These are phyloP conservation scores for Parathielavia hyrcaniae DNA, from an alignment of 495 filamentous ascomycete genomes.

Conservation along the genomic window DNA sequence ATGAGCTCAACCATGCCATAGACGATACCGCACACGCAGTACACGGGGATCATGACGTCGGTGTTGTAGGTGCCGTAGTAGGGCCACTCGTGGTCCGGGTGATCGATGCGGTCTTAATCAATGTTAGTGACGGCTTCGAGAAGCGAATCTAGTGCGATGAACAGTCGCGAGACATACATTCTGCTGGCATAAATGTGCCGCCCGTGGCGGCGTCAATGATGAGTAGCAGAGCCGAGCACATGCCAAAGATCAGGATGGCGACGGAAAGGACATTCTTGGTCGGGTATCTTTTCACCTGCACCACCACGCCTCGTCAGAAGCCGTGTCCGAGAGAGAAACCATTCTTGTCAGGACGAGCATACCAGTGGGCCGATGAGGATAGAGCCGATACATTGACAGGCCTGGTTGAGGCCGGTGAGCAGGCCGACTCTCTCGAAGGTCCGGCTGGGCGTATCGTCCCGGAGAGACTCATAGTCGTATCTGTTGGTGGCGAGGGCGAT, in stretches of 20 bases:
- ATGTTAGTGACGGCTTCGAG: background rate
- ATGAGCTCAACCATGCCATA: slow-evolving; percentile 47
- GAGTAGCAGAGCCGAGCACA: slow-evolving; percentile 36
- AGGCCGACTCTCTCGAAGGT: slow-evolving; percentile 43
- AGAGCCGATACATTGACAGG: slow-evolving; percentile 42
- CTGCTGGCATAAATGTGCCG: slow-evolving; percentile 31
- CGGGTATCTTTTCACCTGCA: slow-evolving; percentile 32
- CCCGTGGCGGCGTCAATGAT: slow-evolving; percentile 40
- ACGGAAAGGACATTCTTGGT: slow-evolving; percentile 35
- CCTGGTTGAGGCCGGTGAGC: slow-evolving; percentile 40
- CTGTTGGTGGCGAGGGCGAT: slow-evolving; percentile 41
- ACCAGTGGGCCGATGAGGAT: slow-evolving; percentile 44
- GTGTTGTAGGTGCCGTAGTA: slow-evolving; percentile 42
- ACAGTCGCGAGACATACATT: slow-evolving; percentile 15
- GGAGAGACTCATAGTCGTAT: slow-evolving; percentile 38
- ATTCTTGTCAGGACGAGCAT: background rate
- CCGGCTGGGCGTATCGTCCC: slow-evolving; percentile 25
- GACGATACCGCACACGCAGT: slow-evolving; percentile 31
- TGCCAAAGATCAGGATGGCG: slow-evolving; percentile 37
- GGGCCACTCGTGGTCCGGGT: slow-evolving; percentile 31
- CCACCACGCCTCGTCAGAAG: background rate
- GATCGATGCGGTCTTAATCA: slow-evolving; percentile 16
- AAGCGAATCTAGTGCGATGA: background rate
- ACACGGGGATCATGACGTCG: slow-evolving; percentile 42
- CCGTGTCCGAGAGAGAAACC: background rate